Base-by-base conservation (phyloP, 2,329 filamentous ascomycete species). In the Nemania abortiva region DNA sequence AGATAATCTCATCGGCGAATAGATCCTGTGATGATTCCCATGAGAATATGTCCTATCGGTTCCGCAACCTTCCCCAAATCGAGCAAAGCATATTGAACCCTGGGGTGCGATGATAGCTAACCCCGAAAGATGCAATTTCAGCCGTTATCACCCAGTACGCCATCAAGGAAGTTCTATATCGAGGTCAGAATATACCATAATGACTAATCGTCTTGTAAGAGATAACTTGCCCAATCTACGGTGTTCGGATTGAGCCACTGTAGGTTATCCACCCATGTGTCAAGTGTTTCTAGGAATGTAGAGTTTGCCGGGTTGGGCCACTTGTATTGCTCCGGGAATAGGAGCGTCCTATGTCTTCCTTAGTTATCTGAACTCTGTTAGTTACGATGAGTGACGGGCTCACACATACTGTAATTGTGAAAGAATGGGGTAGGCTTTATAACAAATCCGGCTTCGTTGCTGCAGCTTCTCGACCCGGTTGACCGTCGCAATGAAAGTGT, bases 191-290 rank as follows among this genome's bases (percentile, higher is more conserved):
- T 37, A 31, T 13, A 10, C n/a, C 20, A 5, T 45, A 10, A 11
- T 6, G 13, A 15, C 4, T 27, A 18, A 20, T 37, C 3, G 24
- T 53, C 5, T 39, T 29, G 10, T 15, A n/a, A 15, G 37, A 15
- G 10, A 31, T 15, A 49, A 58, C 66, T 56, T 61, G 65, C 66
- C 66, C 66, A 69, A 24, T 69, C 66, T 11, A 66, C 49, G 37
- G 62, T 66, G 11, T 61, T 31, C 50, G 62, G 57, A 50, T 65
- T 69, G 11, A 66, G 52, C 66, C 66, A 69, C 45, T 69, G 66
- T 7, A 65, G 45, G 18, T 69, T 69, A 34, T 69, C 66, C 37
- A 61, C 66, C 66, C 66, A 69, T 29, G 66, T 69, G 56, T 69
- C 66, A 47, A 69, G 65, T 18, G 63, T 65, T 52, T 66, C 66